These are phyloP conservation scores for Candida sonorensis DNA, from an alignment of 805 yeast genomes.

Conservation along the genomic window DNA sequence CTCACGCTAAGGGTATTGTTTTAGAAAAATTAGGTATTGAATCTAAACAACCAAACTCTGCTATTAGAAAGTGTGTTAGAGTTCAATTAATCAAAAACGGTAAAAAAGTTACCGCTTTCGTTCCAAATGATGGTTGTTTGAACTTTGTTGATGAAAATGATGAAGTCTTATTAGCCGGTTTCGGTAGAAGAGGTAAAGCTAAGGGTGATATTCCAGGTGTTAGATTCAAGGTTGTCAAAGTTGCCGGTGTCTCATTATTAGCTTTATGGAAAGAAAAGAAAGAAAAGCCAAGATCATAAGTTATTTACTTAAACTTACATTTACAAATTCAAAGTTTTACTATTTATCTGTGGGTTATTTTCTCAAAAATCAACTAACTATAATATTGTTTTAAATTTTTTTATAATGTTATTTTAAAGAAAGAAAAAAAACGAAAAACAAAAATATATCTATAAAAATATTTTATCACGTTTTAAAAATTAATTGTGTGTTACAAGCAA, in stretches of 20 bases:
- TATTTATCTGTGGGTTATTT: background rate
- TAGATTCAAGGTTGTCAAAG: conserved; percentile 99
- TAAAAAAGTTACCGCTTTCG: conserved; percentile 99
- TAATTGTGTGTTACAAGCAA: background rate
- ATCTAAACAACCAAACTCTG: conserved; percentile 99
- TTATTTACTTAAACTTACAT: conserved; percentile 5
- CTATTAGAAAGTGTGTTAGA: conserved; percentile 99
- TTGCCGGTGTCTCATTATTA: conserved; percentile 98
- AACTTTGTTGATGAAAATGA: conserved; percentile 99
- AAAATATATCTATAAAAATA: conserved; percentile 2
- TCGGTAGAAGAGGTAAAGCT: conserved; percentile 99
- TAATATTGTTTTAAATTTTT: conserved; percentile 1
- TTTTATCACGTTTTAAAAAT: conserved; percentile 3
- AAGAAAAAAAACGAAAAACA: conserved; percentile 1
- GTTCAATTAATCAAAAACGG: conserved; percentile 99
- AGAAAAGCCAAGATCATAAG: conserved; percentile 99
- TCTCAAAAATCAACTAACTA: background rate
- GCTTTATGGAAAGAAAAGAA: conserved; percentile 99
- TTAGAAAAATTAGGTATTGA: conserved; percentile 99
- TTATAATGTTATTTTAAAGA: conserved; percentile 1
- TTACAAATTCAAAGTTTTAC: conserved; percentile 1
- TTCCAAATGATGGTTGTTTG: conserved; percentile 99
- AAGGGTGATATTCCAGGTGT: conserved; percentile 99
- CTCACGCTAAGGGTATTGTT: conserved; percentile 99
- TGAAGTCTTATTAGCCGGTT: conserved; percentile 99